Base-by-base conservation (phyloP, 2,329 filamentous ascomycete species). In the Fusarium pininemorale region DNA sequence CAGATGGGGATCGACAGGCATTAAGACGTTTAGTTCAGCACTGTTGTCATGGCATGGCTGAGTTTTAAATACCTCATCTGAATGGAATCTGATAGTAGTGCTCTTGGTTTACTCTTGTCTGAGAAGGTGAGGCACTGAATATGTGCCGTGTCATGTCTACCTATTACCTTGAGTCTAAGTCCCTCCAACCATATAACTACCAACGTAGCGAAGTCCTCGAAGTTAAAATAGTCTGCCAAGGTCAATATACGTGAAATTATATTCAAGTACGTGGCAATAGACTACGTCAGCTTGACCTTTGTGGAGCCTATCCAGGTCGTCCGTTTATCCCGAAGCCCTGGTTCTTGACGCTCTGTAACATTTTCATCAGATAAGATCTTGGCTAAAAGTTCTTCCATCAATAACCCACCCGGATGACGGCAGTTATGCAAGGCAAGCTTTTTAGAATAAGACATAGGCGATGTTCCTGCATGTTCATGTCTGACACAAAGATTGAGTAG, bases 361-460 rank as follows among this genome's bases (percentile, higher is more conserved):
- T 48, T 39, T 62, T 22, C 48, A 63, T 69, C 64, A 63, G 64
- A 63, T 56, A 69, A 69, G 48, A 69, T 69, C 50, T 44, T 68
- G 65, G 63, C 28, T 45, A 56, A 63, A 54, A 28, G 45, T 63
- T 66, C n/a, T 35, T 32, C 41, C 50, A 14, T 42, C 7, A 26
- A 48, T 30, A 18, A 41, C 22, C 32, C 26, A 28, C 14, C n/a
- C 14, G 20, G 14, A 24, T 30, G 45, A 44, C 10, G 38, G 16
- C 15, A 32, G n/a, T 10, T 6, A 41, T 48, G 26, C 4, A 41
- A 47, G 28, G 14, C 14, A 63, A 28, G 35, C 35, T 18, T 48
- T 24, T n/a, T 35, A 30, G 37, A 38, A 35, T 24, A 35, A 39
- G 20, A 30, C 11, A 16, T 18, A 32, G 28, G 38, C 12, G 22